These are phyloP conservation scores for Globisporangium spinosum DNA, from an alignment of 352 stramenopile species.

Conservation along the genomic window DNA sequence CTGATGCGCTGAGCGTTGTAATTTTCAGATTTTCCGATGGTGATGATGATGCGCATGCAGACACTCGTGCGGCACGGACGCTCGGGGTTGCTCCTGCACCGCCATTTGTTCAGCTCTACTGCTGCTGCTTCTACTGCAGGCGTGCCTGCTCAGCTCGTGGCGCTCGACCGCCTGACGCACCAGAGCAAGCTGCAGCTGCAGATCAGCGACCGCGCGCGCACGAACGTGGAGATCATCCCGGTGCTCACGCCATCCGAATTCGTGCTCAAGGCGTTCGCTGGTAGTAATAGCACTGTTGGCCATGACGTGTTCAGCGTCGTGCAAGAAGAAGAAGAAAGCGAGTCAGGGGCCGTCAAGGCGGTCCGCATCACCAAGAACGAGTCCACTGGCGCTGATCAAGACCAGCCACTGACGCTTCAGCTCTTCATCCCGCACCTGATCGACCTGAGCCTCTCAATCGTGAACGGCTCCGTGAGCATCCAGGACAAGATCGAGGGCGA, in stretches of 20 bases:
- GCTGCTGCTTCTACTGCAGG: background rate
- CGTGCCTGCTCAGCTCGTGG: conserved; percentile 21
- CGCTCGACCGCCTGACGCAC: conserved; percentile 36
- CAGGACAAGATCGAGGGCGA: conserved; percentile 72
- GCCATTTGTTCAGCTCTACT: conserved; percentile 1
- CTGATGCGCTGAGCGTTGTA: no score
- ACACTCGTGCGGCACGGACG: conserved; percentile 3
- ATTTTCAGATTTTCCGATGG: background rate
- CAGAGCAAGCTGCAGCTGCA: conserved; percentile 43
- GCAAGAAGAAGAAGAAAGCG: conserved; percentile 11
- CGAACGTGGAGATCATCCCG: conserved; percentile 44
- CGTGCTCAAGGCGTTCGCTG: conserved; percentile 26
- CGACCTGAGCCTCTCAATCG: conserved; percentile 45
- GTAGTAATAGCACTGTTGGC: background rate
- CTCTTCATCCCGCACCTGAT: conserved; percentile 39
- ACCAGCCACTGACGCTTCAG: conserved; percentile 21
- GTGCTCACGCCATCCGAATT: conserved; percentile 52
- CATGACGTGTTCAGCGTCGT: conserved; percentile 25
- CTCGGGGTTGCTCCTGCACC: conserved; percentile 3
- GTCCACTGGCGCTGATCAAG: background rate
- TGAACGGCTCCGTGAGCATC: conserved; percentile 41
- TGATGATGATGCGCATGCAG: background rate
- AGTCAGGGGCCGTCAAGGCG: conserved; percentile 1
- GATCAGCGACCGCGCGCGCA: conserved; percentile 28
- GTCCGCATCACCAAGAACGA: conserved; percentile 34